phyloP scores from a whole-genome alignment of 176 grass and related monocot species.

The Juncus inflexus region DNA sequence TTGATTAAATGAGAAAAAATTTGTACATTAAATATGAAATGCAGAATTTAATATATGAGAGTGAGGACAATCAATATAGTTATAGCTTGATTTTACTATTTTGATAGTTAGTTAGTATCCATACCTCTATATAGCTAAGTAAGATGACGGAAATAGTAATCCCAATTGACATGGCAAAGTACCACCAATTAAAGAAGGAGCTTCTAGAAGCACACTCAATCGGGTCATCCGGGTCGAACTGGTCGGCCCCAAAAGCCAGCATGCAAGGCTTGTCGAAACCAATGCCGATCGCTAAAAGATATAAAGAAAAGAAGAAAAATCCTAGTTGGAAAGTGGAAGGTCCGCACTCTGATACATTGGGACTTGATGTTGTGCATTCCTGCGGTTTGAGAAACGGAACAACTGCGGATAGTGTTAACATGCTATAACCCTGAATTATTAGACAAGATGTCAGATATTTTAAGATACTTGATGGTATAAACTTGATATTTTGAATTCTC shows the following conservation, averaged over 20 bases:
- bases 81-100: too few species aligned
- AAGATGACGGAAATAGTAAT: neutral
- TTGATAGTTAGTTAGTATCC: too few species aligned
- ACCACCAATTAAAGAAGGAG: constrained; percentile 30
- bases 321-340: constrained; percentile 1
- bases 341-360: neutral
- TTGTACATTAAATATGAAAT: too few species aligned
- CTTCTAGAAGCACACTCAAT: constrained; percentile 1
- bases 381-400: neutral
- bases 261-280: constrained; percentile 15
- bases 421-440: constrained; percentile 30
- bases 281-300: neutral
- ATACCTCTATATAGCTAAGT: constrained; percentile 1
- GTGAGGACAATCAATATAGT: too few species aligned
- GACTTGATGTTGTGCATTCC: neutral
- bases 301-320: constrained; percentile 18
- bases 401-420: constrained; percentile 38
- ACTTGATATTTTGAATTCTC: too few species aligned
- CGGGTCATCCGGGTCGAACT: constrained; percentile 17
- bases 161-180: constrained; percentile 7
- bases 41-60: too few species aligned
- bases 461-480: neutral
- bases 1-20: too few species aligned
- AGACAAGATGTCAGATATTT: neutral
- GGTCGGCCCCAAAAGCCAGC: constrained; percentile 24